phyloP scores from a whole-genome alignment of 768 basidiomycete species.

The Tylopilus rubrobrunneus region DNA sequence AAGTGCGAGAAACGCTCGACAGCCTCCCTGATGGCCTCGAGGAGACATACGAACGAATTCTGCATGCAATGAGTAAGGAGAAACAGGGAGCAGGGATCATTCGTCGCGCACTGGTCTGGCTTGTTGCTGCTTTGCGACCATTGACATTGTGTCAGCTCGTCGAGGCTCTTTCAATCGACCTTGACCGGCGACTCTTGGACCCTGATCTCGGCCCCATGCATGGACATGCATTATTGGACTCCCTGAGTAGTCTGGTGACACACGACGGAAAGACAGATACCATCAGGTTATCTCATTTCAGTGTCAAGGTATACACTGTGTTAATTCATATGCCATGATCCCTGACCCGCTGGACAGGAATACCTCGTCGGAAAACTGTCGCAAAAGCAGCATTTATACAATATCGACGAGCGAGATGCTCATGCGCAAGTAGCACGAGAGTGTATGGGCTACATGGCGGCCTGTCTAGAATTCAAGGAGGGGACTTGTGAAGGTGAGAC shows the following conservation, averaged over 20 bases:
- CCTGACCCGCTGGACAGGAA: too few species aligned
- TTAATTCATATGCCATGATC: too few species aligned
- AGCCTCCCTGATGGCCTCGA: conserved; percentile 9
- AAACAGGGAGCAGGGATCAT: background rate
- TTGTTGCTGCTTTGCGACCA: conserved; percentile 2
- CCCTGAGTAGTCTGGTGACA: background rate
- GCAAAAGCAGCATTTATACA: background rate
- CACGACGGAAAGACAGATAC: background rate
- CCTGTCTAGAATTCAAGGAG: background rate
- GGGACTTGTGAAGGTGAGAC: background rate
- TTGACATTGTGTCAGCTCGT: conserved; percentile 5
- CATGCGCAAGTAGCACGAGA: background rate
- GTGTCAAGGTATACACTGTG: background rate
- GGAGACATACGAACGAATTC: conserved; percentile 7
- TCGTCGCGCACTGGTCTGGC: conserved; percentile 3
- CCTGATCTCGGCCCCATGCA: background rate
- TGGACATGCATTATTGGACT: background rate
- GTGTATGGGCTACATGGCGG: background rate
- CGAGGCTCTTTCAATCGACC: conserved; percentile 3
- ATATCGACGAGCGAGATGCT: background rate
- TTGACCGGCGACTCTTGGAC: background rate
- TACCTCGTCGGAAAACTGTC: too few species aligned
- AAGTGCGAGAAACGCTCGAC: conserved; percentile 1
- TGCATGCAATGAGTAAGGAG: background rate
- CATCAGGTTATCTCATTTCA: background rate